Conservation (phyloP, 2,329 filamentous ascomycete genomes). For the Sordariomycetes sp. region DNA sequence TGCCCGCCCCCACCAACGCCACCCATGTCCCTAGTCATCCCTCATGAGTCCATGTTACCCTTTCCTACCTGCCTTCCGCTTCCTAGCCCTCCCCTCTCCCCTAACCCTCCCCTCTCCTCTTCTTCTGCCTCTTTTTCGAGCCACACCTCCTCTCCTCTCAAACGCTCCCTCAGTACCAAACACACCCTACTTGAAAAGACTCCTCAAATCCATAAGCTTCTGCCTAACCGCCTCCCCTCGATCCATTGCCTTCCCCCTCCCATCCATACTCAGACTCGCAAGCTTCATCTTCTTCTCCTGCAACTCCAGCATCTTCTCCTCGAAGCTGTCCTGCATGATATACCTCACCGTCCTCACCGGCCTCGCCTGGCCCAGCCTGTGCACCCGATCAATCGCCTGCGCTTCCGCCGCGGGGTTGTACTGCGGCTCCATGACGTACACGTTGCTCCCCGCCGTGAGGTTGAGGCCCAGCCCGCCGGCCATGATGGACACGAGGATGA, state of each 20-base stretch:
- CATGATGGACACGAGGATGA: constrained; percentile 85
- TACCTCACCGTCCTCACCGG: constrained; percentile 77
- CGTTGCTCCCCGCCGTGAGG: constrained; percentile 70
- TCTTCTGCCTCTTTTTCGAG: too few species aligned
- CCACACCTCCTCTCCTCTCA: too few species aligned
- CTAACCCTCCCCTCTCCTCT: not conserved
- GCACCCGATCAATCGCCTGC: constrained; percentile 87
- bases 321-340: constrained; percentile 82
- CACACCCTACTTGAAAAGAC: constrained; percentile 37
- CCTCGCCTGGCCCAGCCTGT: constrained; percentile 81
- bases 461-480: constrained; percentile 89
- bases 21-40: not conserved
- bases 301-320: constrained; percentile 82
- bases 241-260: constrained; percentile 38
- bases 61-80: not conserved
- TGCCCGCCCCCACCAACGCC: not conserved
- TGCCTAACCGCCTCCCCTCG: constrained; percentile 43
- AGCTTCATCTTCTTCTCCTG: constrained; percentile 89
- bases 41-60: not conserved
- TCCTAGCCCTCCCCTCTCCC: not conserved
- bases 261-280: constrained; percentile 75
- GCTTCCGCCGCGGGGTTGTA: constrained; percentile 94
- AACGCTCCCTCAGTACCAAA: not conserved
- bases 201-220: constrained; percentile 44
- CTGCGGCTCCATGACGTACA: constrained; percentile 97